Percentiles rank a stretch among this genome's conserved stretches.
Evolutionary conservation across 352 stramenopile genomes (phyloP).

Genomic region (Thraustochytrium striatum): DNA sequence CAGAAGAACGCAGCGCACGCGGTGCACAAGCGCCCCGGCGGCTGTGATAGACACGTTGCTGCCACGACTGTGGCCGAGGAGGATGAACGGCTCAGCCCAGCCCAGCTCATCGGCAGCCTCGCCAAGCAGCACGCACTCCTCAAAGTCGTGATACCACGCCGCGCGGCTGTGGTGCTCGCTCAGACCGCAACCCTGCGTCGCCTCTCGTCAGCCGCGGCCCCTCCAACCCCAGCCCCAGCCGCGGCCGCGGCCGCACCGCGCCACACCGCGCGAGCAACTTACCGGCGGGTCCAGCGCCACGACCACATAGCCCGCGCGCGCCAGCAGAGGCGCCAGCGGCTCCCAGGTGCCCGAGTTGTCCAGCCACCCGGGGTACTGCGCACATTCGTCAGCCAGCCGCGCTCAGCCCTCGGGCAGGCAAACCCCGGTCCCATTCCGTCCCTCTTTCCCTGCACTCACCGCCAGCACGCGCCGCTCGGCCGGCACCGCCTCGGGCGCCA

Average conservation of each 20-base stretch:
- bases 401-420: too few species aligned
- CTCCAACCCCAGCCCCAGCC: too few species aligned
- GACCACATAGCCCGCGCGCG: background rate
- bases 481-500: background rate
- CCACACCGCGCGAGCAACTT: too few species aligned
- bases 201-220: too few species aligned
- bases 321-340: conserved; percentile 4
- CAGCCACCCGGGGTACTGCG: conserved; percentile 39
- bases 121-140: background rate
- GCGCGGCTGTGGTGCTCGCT: background rate
- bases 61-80: conserved; percentile 9
- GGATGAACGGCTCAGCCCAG: conserved; percentile 6
- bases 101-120: background rate
- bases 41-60: conserved; percentile 8
- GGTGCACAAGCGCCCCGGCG: background rate
- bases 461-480: conserved; percentile 12
- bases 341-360: conserved; percentile 37
- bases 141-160: conserved; percentile 43
- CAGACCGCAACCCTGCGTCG: conserved; percentile 20
- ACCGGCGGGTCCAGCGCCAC: conserved; percentile 31
- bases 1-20: conserved; percentile 6
- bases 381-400: too few species aligned
- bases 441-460: too few species aligned
- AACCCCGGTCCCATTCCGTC: too few species aligned
- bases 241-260: too few species aligned